Base-by-base conservation (phyloP, 1,284 basidiomycete species). In the Laetiporus sulphureus region DNA sequence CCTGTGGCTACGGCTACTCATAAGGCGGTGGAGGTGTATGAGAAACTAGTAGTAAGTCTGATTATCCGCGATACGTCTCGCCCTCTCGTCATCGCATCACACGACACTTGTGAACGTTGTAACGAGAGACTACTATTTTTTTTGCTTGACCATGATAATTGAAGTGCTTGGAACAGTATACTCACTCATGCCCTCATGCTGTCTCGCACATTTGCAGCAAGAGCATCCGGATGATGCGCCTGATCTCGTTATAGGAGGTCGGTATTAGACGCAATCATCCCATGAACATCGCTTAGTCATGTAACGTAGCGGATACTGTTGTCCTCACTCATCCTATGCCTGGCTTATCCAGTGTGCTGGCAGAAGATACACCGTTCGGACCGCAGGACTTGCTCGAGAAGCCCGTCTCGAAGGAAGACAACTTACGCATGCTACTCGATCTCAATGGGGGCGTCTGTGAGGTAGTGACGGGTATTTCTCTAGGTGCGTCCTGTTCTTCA, bases 11-110 rank as follows among this genome's bases (percentile, higher is more conserved):
- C 93, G 0, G 91, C 91, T 2, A 82, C 80, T 2, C 85, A 94
- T 51, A 98, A 97, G 69, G 93, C 87, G 0, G 77, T 92, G 6
- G 89, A 95, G 56, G 92, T 95, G n/a, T 96, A 96, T 56, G 81
- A 90, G 60, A 73, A 83, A 24, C 66, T 96, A 19, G 83, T 95
- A 41, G 81, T 84, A 53, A 51, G 82, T 70, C 5, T 13, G 11
- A 27, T 7, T 13, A 27, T 27, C 25, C 8, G 25, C 25, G 25
- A n/a, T n/a, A n/a, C n/a, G n/a, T n/a, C n/a, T n/a, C n/a, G n/a
- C n/a, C n/a, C n/a, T n/a, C n/a, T n/a, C n/a, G n/a, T n/a, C n/a
- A n/a, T n/a, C n/a, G n/a, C n/a, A n/a, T n/a, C n/a, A n/a, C n/a
- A n/a, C n/a, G n/a, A n/a, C n/a, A n/a, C n/a, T n/a, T n/a, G n/a